phyloP scores from a whole-genome alignment of 805 yeast species.

The Candida suzukii region DNA sequence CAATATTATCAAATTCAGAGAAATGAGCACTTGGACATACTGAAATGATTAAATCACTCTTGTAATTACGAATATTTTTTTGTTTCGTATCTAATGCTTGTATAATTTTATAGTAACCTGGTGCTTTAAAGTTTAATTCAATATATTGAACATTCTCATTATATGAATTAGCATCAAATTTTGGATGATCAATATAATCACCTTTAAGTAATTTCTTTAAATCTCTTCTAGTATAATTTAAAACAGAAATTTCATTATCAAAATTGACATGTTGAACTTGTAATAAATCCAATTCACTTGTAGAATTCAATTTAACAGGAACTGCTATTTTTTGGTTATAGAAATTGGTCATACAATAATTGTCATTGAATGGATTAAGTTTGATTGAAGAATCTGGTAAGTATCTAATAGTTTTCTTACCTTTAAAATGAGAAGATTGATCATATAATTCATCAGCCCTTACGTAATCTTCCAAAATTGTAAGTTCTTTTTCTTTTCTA shows the following conservation, averaged over 20 bases:
- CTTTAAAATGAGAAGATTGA: conserved; percentile 65
- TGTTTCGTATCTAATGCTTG: conserved; percentile 55
- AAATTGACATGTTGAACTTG: conserved; percentile 59
- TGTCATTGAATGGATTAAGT: conserved; percentile 66
- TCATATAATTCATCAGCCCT: conserved; percentile 32
- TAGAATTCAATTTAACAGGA: conserved; percentile 77
- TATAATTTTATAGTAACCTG: conserved; percentile 72
- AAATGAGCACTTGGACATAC: conserved; percentile 72
- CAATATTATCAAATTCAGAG: conserved; percentile 21
- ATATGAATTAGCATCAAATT: conserved; percentile 11
- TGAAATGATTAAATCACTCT: conserved; percentile 59
- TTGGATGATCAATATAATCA: conserved; percentile 18
- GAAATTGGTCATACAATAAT: conserved; percentile 49
- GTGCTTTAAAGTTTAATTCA: conserved; percentile 54
- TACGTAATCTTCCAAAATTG: conserved; percentile 24
- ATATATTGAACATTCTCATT: conserved; percentile 46
- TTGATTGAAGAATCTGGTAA: conserved; percentile 87
- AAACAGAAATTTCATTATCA: conserved; percentile 35
- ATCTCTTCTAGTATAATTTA: conserved; percentile 53
- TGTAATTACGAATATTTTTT: conserved; percentile 51
- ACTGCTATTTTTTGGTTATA: conserved; percentile 32
- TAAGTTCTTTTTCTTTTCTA: conserved; percentile 23
- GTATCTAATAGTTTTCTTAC: conserved; percentile 78
- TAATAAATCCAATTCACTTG: conserved; percentile 60
- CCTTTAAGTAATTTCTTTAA: conserved; percentile 30